Evolutionary conservation across 2,329 filamentous ascomycete genomes (phyloP), one percentile per base, ranked within the genome.

Genomic region (Talaromyces islandicus): DNA sequence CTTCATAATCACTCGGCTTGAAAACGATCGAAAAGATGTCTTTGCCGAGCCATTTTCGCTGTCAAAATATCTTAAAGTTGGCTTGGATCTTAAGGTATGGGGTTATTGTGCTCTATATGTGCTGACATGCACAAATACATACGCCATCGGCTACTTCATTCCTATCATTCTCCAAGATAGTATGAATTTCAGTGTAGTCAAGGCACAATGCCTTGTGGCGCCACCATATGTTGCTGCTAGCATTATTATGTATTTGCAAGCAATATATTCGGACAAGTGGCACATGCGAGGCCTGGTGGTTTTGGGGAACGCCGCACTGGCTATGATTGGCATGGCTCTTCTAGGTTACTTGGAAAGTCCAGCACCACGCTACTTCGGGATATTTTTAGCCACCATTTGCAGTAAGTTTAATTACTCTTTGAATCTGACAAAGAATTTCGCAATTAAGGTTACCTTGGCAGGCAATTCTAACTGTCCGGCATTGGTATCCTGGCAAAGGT

Each of bases 81-180:
- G 73, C 3, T 60, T 72, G 1, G 83, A 85, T 62, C 65, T 76
- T 60, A 85, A 85, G 65, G 75, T 84, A 56, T 85, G 83, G 81
- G 78, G 71, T 1, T 85, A 83, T 60, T 82, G 80, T 0, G 35
- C 35, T 61, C 79, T 65, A 78, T 84, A 57, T 83, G 82, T 70
- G 80, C 79, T 67, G 70, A 32, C 25, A 32, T 54, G 52, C 27
- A 54, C 24, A 11, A 83, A 90, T 56, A 82, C 83, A n/a, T 94
- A 94, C 70, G 85, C 89, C 0, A 82, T 94, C 9, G 88, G 89
- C 2, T 93, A 89, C 73, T 93, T 92, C 69, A 75, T 92, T 4
- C 90, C 90, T 7, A 84, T 92, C 67, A 90, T 94, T 66, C 83
- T 95, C 6, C 69, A 70, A 9, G 64, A 75, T 25, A 81, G 53